Conservation (phyloP, 768 basidiomycete species). For the Suillus variegatus region DNA sequence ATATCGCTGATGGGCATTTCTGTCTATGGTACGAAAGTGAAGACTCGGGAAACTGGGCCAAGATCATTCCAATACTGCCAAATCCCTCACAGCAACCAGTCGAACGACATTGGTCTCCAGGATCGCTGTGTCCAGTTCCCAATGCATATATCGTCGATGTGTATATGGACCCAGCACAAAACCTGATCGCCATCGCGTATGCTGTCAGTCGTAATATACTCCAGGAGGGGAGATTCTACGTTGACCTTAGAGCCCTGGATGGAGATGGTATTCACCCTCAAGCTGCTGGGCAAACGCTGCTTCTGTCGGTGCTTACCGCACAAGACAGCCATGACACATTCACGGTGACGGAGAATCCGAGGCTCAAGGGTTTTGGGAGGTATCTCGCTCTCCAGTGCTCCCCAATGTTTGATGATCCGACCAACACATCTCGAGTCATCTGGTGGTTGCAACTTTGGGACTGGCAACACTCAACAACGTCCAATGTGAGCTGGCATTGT, state of each 20-base stretch:
- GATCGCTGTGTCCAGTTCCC: not conserved
- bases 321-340: not conserved
- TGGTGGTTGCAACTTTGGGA: conserved; percentile 9
- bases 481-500: conserved; percentile 1
- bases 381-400: conserved; percentile 1
- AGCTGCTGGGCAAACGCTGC: not conserved
- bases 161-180: not conserved
- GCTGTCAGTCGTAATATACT: not conserved
- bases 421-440: not conserved
- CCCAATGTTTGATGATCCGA: not conserved
- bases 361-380: not conserved
- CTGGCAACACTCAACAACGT: conserved; percentile 6
- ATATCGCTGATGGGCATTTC: conserved; percentile 1
- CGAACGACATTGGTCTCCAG: not conserved
- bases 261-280: not conserved
- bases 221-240: not conserved
- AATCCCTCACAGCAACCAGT: not conserved
- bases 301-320: not conserved
- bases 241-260: not conserved
- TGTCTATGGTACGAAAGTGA: not conserved
- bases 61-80: not conserved
- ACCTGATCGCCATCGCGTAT: not conserved
- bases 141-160: not conserved
- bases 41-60: not conserved
- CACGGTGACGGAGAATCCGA: not conserved